Conservation (phyloP, 331 rosid species). For the Cydonia oblonga region DNA sequence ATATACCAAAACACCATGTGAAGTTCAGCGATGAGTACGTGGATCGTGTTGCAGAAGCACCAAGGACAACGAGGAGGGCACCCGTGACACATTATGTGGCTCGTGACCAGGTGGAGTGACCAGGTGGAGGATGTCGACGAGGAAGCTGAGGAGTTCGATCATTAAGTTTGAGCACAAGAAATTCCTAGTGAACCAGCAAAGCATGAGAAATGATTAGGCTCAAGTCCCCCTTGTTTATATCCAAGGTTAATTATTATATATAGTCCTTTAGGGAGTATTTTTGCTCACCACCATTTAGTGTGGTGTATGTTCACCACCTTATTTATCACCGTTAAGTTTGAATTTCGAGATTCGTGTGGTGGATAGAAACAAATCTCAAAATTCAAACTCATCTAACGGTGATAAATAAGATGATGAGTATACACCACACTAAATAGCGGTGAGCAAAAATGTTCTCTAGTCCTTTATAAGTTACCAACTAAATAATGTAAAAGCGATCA, state of each 20-base stretch:
- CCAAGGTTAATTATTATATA: background rate
- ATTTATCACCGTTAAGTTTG: too few relatives aligned
- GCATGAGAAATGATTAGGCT: background rate
- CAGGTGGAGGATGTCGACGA: conserved; percentile 1
- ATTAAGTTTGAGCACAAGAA: conserved; percentile 17
- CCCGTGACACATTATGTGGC: background rate
- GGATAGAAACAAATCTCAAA: too few relatives aligned
- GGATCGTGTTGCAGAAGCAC: background rate
- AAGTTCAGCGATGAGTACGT: too few relatives aligned
- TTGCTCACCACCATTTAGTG: too few relatives aligned
- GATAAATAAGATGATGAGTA: too few relatives aligned
- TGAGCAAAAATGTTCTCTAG: too few relatives aligned
- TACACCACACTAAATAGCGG: too few relatives aligned
- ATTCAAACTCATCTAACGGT: too few relatives aligned
- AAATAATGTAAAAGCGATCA: conserved; percentile 2
- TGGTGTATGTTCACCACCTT: too few relatives aligned
- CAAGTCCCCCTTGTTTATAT: background rate
- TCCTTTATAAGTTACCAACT: background rate
- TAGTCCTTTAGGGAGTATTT: too few relatives aligned
- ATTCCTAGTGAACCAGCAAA: conserved; percentile 4
- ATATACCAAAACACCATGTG: too few relatives aligned
- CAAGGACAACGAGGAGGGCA: background rate
- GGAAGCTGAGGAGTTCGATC: conserved; percentile 29
- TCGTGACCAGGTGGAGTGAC: background rate
- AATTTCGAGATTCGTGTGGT: too few relatives aligned